These are phyloP conservation scores for Aphanocladium album DNA, from an alignment of 2,329 filamentous ascomycete species.

Conservation along the genomic window DNA sequence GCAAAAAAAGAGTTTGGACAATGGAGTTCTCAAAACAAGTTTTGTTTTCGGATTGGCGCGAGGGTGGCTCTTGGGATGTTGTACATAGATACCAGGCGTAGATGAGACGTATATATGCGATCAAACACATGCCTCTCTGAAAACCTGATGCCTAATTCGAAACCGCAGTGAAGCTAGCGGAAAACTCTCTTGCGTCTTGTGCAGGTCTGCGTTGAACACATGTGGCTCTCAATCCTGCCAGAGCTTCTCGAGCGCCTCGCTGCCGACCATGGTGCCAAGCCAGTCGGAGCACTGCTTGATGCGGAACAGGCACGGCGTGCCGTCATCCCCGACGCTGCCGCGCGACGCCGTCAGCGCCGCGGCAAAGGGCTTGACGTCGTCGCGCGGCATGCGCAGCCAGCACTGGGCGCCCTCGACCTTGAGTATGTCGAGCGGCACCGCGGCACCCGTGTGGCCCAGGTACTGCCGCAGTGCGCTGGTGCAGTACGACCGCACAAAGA, in stretches of 20 bases:
- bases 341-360: constrained; percentile 63
- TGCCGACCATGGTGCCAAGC: constrained; percentile 55
- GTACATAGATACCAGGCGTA: constrained; percentile 11
- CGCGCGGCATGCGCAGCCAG: constrained; percentile 61
- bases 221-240: constrained; percentile 34
- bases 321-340: constrained; percentile 36
- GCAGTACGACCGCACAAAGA: constrained; percentile 60
- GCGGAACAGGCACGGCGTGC: constrained; percentile 46
- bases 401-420: constrained; percentile 50
- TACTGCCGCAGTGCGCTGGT: constrained; percentile 61
- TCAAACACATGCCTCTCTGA: neutral
- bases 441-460: constrained; percentile 62
- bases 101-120: constrained; percentile 5
- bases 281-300: constrained; percentile 58
- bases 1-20: constrained; percentile 2
- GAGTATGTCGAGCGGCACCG: constrained; percentile 66
- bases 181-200: too few relatives aligned
- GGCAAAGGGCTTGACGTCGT: constrained; percentile 55
- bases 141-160: neutral
- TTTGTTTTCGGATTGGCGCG: neutral
- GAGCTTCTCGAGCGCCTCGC: constrained; percentile 35
- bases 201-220: too few relatives aligned
- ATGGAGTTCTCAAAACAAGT: neutral
- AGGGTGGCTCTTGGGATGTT: neutral
- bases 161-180: too few relatives aligned